Evolutionary conservation across 1,139 yeast species (phyloP), one percentile per base, ranked within the genome.

Genomic region (Blastobotrys aristatus): DNA sequence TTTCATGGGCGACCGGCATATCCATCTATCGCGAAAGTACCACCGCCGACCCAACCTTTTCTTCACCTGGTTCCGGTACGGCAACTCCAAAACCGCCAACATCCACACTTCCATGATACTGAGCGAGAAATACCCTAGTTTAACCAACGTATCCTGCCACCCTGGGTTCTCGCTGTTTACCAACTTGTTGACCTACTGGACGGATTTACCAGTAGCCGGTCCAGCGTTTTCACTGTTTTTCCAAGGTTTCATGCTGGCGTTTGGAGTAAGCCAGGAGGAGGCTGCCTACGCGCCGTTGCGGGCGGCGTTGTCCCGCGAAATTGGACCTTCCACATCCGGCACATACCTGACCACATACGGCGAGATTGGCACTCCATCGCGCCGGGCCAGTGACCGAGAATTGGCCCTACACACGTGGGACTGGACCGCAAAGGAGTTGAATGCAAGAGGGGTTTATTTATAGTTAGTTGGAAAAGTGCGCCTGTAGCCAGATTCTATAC

Each of bases 401-500:
- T 77, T 75, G 57, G 86, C 87, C 1, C 82, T 84, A 8, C 68
- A 80, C 44, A 81, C 87, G 16, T 87, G 95, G 92, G 78, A 80
- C n/a, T 86, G 95, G 95, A 83, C 95, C 0, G 75, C 80, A 4
- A 75, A 72, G 44, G 76, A 83, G 59, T 65, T 87, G 50, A 72
- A 50, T 73, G 76, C 52, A 69, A 86, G 46, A 79, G 81, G 13
- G 6, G 8, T 30, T 18, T 29, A 16, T 21, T 21, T 20, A 4
- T 33, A 33, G 13, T 4, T 10, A 33, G 13, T 44, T n/a, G n/a
- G n/a, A n/a, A 64, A 90, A 90, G 34, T 85, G 89, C 2, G 94
- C 97, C 67, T 92, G 98, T 51, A 92, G 71, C 99, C 99, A 92
- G 53, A 89, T 88, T 59, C 99, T 75, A 65, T 88, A 92, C 99